Evolutionary conservation across 345 rosid genomes (phyloP).

Genomic region (Populus deltoides): DNA sequence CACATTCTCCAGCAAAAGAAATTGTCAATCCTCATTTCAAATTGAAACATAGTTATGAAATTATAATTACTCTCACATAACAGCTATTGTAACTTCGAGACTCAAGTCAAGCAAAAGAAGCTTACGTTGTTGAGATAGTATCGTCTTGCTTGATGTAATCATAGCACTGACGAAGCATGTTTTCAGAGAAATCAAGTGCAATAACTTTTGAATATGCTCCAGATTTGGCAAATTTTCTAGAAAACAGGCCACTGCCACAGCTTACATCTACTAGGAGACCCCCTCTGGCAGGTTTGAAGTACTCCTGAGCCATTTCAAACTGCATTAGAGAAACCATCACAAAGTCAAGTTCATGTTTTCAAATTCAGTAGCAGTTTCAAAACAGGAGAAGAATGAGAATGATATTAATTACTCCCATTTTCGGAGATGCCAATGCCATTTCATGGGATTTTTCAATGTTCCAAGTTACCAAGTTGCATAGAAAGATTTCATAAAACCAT

Average conservation of each 20-base stretch:
- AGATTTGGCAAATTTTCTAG: constrained; percentile 79
- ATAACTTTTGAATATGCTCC: constrained; percentile 70
- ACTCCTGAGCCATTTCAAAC: constrained; percentile 94
- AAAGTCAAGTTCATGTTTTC: not conserved
- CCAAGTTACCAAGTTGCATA: not conserved
- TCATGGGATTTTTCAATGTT: not conserved
- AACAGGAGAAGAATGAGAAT: not conserved
- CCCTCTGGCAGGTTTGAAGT: constrained; percentile 69
- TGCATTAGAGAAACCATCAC: constrained; percentile 33
- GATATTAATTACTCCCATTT: not conserved
- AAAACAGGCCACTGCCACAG: constrained; percentile 93
- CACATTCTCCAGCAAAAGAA: constrained; percentile 16
- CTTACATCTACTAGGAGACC: constrained; percentile 91
- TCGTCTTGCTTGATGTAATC: constrained; percentile 70
- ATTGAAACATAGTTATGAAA: not conserved
- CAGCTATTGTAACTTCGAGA: not conserved
- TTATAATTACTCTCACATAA: not conserved
- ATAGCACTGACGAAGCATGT: constrained; percentile 90
- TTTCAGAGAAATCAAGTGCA: constrained; percentile 94
- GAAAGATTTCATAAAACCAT: not conserved
- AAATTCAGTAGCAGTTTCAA: not conserved
- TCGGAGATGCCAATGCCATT: not conserved
- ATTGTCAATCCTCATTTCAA: constrained; percentile 13
- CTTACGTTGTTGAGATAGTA: constrained; percentile 41
- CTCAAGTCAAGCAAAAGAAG: constrained; percentile 2